A percentile compares a stretch with the other conserved stretches of the same genome.
Conservation (phyloP, 306 rosid genomes). For the Astragalus membranaceus region DNA sequence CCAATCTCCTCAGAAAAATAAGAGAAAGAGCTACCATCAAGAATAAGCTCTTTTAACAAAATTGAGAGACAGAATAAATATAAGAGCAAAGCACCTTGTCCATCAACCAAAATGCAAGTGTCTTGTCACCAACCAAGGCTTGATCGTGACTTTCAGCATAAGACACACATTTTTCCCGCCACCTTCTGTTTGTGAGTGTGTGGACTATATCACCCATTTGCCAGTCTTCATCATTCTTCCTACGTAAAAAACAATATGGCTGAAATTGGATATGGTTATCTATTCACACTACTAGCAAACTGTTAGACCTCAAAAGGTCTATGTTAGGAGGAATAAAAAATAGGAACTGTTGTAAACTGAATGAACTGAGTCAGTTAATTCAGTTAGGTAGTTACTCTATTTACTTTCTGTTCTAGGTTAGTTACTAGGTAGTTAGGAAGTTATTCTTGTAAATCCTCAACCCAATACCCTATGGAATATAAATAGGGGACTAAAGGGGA, state of each 20-base stretch:
- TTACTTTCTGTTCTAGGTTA: no score
- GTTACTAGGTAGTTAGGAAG: no score
- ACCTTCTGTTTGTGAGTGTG: slow-evolving; percentile 88
- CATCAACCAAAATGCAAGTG: slow-evolving; percentile 99
- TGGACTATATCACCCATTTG: slow-evolving; percentile 70
- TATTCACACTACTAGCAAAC: slow-evolving; percentile 4
- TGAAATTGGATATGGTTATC: background rate
- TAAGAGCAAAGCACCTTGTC: slow-evolving; percentile 64
- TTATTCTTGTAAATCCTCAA: no score
- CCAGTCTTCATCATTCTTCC: slow-evolving; percentile 84
- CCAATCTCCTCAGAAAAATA: background rate
- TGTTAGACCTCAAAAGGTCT: no score
- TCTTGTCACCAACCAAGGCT: slow-evolving; percentile 99
- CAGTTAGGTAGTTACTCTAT: no score
- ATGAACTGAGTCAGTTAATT: no score
- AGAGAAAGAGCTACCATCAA: background rate
- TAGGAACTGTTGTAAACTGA: no score
- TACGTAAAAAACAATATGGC: slow-evolving; percentile 14
- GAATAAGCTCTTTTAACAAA: background rate
- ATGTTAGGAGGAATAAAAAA: no score
- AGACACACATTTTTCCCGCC: slow-evolving; percentile 85
- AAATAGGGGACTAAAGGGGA: no score
- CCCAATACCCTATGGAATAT: no score
- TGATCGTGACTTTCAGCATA: slow-evolving; percentile 99
- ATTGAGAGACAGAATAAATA: slow-evolving; percentile 15